Evolutionary conservation across 116 monocot genomes (phyloP), one percentile per base, ranked within the genome.

Genomic region (Posidonia oceanica): DNA sequence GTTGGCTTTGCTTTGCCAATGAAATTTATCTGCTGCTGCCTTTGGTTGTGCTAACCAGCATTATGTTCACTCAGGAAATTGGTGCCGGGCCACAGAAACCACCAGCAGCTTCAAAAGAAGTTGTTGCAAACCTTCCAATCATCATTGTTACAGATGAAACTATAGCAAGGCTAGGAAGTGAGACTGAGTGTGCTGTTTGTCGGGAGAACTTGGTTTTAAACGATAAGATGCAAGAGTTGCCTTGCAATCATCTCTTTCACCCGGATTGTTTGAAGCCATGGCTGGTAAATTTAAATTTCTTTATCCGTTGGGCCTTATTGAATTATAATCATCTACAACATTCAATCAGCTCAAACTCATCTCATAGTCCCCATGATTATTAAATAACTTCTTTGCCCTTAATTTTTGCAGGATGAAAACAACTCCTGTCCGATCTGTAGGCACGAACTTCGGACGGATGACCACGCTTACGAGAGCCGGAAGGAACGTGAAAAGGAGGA

Each of bases 201-300:
- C 72, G 81, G 23, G 98, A 98, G 62, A 93, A 81, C 52, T 76
- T 98, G 78, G 76, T 82, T 39, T 36, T 90, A 55, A 69, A 88
- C 70, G 98, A 98, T 77, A 84, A 86, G 70, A 93, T 98, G 93
- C 98, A 93, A 75, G 90, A 98, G 78, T 71, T 98, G 3, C 98
- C 98, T 59, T 98, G 98, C 85, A 88, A 90, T 64, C 98, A 98
- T 83, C 75, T 93, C 52, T 98, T 98, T 70, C 98, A 98, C 70
- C 93, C 93, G 14, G 79, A 77, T 29, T 98, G 98, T 74, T 72
- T 98, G 52, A 93, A 93, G 61, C 98, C 98, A n/a, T 98, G 98
- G 98, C 90, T 98, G 93, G 98, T 98, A 82, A 82, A 37, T 14
- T 44, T 63, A 20, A 22, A 37, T 55, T 52, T 14, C 22, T 2